Evolutionary conservation across 176 grass and related monocot genomes (phyloP).

Genomic region (Raddia distichophylla): DNA sequence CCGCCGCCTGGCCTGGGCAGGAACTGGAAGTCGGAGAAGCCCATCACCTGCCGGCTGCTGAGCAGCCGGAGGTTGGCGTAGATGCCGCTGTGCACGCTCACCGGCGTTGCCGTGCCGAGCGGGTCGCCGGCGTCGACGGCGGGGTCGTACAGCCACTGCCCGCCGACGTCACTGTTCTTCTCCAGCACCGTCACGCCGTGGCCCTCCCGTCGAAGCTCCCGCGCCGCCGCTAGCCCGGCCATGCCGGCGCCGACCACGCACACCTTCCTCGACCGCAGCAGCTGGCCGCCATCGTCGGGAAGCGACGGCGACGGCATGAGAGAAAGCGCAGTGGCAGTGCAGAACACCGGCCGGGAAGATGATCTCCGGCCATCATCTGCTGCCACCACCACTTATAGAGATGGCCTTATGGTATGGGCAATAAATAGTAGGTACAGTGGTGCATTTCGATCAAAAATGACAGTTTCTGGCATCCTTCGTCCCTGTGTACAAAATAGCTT

Average conservation of each 20-base stretch:
- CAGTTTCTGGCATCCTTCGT: no score
- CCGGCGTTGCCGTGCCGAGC: neutral
- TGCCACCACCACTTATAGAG: no score
- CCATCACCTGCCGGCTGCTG: neutral
- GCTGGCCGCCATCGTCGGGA: neutral
- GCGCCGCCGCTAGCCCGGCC: neutral
- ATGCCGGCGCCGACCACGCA: conserved; percentile 48
- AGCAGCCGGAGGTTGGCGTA: conserved; percentile 40
- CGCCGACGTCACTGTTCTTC: conserved; percentile 41
- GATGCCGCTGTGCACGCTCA: conserved; percentile 25
- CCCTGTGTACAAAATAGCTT: no score
- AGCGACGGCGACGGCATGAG: no score
- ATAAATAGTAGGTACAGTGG: no score
- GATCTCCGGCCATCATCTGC: no score
- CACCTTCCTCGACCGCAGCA: conserved; percentile 21
- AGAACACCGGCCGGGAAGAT: no score
- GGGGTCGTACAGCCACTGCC: conserved; percentile 59
- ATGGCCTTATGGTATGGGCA: no score
- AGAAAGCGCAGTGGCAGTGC: no score
- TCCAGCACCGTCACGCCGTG: conserved; percentile 51
- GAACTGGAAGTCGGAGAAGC: conserved; percentile 55
- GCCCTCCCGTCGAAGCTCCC: conserved; percentile 50
- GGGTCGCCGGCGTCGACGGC: conserved; percentile 23
- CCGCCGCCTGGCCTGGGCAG: neutral
- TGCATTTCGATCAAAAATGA: no score